Evolutionary conservation across 2,329 filamentous ascomycete genomes (phyloP), one percentile per base, ranked within the genome.

Genomic region (Diaporthe citriasiana): DNA sequence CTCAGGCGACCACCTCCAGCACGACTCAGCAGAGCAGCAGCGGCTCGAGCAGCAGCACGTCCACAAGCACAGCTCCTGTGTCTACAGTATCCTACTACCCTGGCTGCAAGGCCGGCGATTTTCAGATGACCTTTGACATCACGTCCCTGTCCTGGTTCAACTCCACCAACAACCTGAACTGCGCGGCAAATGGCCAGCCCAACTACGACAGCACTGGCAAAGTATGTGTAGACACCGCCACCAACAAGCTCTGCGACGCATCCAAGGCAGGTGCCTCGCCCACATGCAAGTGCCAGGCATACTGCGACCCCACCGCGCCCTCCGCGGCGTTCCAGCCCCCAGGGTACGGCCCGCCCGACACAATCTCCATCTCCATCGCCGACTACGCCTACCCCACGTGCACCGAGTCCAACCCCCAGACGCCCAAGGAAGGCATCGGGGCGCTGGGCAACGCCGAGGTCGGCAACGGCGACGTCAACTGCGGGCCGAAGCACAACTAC

Each of bases 71-170:
- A 6, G 53, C 53, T 7, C 30, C 53, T 0, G 30, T 9, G 19
- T 35, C 53, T 4, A 56, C 30, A 6, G 53, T 35, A 19, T 56
- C 53, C 19, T 56, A 56, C 30, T 35, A 56, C 9, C 53, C 53
- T 1, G 53, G 53, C 3, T 56, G 53, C 30, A 56, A 56, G 30
- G 53, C 30, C 53, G 33, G 53, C 30, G 53, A 56, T 22, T 56
- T 56, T 30, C 35, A 35, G 53, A 3, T n/a, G 30, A 56, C 30
- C 9, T 56, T 12, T 19, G 30, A 56, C 8, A 12, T 35, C 53
- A 56, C 53, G 30, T 35, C 53, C 53, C 53, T 56, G 53, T 22
- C 30, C 8, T 56, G 53, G 53, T 56, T 56, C 53, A 56, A 56
- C 53, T 56, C 53, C 3, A 33, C 53, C 53, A 33, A 56, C 53